These are phyloP conservation scores for Teratosphaeria zuluensis DNA, from an alignment of 2,329 filamentous ascomycete genomes.

Conservation along the genomic window DNA sequence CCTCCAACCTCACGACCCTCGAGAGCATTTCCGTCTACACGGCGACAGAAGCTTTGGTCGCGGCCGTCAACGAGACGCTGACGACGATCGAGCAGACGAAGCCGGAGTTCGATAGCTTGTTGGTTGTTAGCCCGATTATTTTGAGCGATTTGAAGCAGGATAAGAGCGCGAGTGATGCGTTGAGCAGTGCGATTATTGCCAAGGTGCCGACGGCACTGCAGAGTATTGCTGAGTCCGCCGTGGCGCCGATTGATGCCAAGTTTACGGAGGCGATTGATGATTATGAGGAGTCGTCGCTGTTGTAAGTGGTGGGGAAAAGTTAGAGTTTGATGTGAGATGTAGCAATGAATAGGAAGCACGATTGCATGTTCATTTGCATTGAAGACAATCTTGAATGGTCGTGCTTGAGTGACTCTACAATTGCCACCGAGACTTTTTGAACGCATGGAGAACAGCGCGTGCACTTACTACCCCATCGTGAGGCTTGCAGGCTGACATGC, in stretches of 20 bases:
- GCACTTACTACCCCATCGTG: too few species aligned
- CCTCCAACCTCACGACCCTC: background rate
- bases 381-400: too few species aligned
- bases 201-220: constrained; percentile 8
- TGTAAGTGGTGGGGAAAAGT: background rate
- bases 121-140: background rate
- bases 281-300: background rate
- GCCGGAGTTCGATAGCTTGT: constrained; percentile 4
- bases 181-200: constrained; percentile 3
- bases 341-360: background rate
- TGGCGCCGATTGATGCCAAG: background rate
- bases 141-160: background rate
- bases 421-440: too few species aligned
- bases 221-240: background rate
- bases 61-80: constrained; percentile 1
- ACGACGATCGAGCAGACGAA: constrained; percentile 2
- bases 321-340: background rate
- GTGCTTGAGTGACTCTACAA: too few species aligned
- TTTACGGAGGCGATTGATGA: background rate
- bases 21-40: background rate
- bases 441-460: too few species aligned
- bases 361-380: background rate
- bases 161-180: background rate
- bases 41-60: background rate
- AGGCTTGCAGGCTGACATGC: background rate